Base-by-base conservation (phyloP, 1,284 basidiomycete species). In the Tremellales sp. region DNA sequence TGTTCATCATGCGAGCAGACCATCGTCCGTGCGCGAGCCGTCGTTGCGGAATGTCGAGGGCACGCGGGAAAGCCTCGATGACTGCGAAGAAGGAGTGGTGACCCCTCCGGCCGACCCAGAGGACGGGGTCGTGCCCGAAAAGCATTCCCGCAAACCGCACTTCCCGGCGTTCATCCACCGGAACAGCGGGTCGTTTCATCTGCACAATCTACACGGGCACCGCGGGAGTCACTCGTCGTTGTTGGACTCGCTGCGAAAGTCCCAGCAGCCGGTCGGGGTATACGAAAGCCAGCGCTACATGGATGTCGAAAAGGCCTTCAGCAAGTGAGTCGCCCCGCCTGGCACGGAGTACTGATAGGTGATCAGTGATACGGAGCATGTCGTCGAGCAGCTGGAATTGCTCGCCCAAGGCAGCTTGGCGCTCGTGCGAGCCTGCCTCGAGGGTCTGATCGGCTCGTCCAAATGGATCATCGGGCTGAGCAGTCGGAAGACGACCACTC, bases 231-330 rank as follows among this genome's bases (percentile, higher is more conserved):
- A 67, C 42, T 22, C 64, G 0, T 68, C 65, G 3, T 44, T 72
- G 16, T 41, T 71, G 43, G 71, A 72, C 8, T 54, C 60, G 21
- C 47, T 71, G 29, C 54, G 63, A 8, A 71, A 66, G 44, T 34
- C 48, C 1, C 66, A 87, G 63, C 75, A 79, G 28, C 81, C 81
- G 0, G 88, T 91, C 0, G 88, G 87, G 0, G 81, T 87, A 8
- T 89, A 89, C 57, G 87, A 91, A 69, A 81, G 80, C 10, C 82
- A 86, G 60, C 74, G 81, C 28, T 90, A 89, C 63, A 77, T 88
- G 60, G 81, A 88, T 54, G 73, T 90, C 4, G 87, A 91, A 62
- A 77, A 79, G 13, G 77, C 72, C 9, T 74, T 61, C 29, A 53
- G 48, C 25, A 43, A 50, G 65, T 65, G 34, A 58, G 63, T 63